Evolutionary conservation across 495 filamentous ascomycete genomes (phyloP).

Genomic region (Penicillium bialowiezense): DNA sequence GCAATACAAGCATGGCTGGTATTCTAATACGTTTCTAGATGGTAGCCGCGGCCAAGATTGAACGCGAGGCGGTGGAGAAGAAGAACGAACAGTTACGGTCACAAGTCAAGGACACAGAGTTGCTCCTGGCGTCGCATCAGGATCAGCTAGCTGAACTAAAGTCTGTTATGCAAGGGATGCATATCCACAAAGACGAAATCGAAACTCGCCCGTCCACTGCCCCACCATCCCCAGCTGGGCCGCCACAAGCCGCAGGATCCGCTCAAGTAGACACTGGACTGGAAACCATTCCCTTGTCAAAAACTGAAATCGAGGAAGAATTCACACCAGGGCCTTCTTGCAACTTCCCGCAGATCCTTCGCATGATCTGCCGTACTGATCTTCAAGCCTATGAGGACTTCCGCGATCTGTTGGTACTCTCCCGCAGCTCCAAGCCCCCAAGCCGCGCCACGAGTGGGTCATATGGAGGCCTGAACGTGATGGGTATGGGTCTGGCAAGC

Average conservation of each 20-base stretch:
- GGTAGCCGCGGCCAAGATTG: conserved; percentile 76
- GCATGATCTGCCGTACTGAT: conserved; percentile 80
- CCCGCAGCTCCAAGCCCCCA: conserved; percentile 56
- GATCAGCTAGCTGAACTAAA: conserved; percentile 92
- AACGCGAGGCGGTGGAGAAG: conserved; percentile 70
- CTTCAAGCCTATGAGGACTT: conserved; percentile 82
- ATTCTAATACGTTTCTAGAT: conserved; percentile 57
- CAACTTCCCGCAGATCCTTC: conserved; percentile 77
- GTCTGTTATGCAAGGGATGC: conserved; percentile 84
- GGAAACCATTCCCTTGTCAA: conserved; percentile 9
- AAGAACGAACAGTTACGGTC: conserved; percentile 76
- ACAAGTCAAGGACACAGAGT: conserved; percentile 80
- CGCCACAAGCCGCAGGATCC: conserved; percentile 17
- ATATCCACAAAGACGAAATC: conserved; percentile 64
- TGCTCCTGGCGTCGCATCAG: conserved; percentile 83
- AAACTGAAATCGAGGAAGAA: conserved; percentile 46
- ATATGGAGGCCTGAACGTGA: conserved; percentile 60
- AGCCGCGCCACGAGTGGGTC: conserved; percentile 68
- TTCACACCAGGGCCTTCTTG: conserved; percentile 76
- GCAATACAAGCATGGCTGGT: neutral
- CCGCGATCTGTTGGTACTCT: conserved; percentile 66
- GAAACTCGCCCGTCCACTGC: conserved; percentile 59
- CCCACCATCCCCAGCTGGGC: conserved; percentile 62
- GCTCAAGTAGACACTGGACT: conserved; percentile 22
- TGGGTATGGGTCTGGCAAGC: conserved; percentile 58